These are phyloP conservation scores for Penicillium hesseltinei DNA, from an alignment of 2,329 filamentous ascomycete genomes.

Conservation along the genomic window DNA sequence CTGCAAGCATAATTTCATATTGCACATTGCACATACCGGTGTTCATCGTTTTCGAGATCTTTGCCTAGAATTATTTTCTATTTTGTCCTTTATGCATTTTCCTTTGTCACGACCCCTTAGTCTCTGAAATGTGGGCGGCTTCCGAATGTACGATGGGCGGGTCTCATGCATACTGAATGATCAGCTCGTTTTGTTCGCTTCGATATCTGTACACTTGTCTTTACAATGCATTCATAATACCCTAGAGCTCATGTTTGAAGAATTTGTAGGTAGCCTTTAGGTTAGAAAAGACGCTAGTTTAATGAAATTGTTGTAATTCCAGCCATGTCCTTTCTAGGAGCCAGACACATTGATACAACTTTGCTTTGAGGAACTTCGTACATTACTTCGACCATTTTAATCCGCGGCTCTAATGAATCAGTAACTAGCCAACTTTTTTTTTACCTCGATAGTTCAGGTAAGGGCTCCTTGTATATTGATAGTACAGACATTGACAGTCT, in stretches of 20 bases:
- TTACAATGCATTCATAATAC: slow-evolving; percentile 11
- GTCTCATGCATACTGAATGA: slow-evolving; percentile 14
- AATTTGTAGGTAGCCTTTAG: background rate
- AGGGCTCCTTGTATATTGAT: background rate
- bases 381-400: background rate
- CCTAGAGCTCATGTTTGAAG: background rate
- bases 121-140: slow-evolving; percentile 11
- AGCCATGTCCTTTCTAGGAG: background rate
- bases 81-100: slow-evolving; percentile 1
- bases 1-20: background rate
- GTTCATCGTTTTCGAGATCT: slow-evolving; percentile 1
- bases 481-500: background rate
- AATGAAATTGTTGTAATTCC: background rate
- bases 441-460: background rate
- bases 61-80: background rate
- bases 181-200: slow-evolving; percentile 7
- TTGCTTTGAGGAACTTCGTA: background rate
- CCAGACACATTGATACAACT: background rate
- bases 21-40: slow-evolving; percentile 15
- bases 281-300: background rate
- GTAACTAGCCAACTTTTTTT: background rate
- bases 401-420: too few species aligned
- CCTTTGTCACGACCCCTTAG: background rate
- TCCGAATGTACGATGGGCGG: slow-evolving; percentile 16
- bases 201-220: slow-evolving; percentile 8